Evolutionary conservation across 805 yeast genomes (phyloP).

Genomic region (Cyberlindnera euphorbiae): DNA sequence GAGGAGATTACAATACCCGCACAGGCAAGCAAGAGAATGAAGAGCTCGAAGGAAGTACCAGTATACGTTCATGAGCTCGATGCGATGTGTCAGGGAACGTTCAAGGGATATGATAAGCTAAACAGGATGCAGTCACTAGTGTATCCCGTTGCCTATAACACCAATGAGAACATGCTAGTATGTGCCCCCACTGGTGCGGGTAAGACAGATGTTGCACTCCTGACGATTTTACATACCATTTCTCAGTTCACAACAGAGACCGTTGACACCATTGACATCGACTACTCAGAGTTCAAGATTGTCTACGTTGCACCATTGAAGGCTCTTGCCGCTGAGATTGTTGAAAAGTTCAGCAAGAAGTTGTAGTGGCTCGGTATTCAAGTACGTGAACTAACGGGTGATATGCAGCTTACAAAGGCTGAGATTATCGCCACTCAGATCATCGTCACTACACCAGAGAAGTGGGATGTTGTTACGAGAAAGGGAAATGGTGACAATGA

Average conservation of each 20-base stretch:
- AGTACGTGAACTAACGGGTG: conserved; percentile 90
- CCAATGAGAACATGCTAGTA: conserved; percentile 91
- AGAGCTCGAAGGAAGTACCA: conserved; percentile 39
- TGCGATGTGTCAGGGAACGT: conserved; percentile 76
- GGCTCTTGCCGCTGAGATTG: conserved; percentile 95
- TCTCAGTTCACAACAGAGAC: conserved; percentile 60
- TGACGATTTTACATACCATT: conserved; percentile 75
- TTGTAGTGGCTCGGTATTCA: conserved; percentile 80
- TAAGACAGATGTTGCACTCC: conserved; percentile 88
- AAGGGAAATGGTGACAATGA: conserved; percentile 88
- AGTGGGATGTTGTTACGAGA: conserved; percentile 97
- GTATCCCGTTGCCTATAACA: conserved; percentile 85
- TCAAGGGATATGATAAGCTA: conserved; percentile 67
- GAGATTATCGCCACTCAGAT: conserved; percentile 81
- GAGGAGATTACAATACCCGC: conserved; percentile 87
- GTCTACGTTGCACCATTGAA: conserved; percentile 91
- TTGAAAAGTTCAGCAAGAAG: conserved; percentile 76
- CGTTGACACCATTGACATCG: conserved; percentile 54
- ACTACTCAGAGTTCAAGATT: conserved; percentile 81
- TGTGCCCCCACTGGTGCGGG: conserved; percentile 99
- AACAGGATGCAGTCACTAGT: conserved; percentile 90
- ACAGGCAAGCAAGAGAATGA: conserved; percentile 43
- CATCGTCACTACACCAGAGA: conserved; percentile 92
- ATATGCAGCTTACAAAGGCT: conserved; percentile 82
- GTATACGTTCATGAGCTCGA: conserved; percentile 64